These are phyloP conservation scores for Xylaria venustula DNA, from an alignment of 495 filamentous ascomycete species.

Conservation along the genomic window DNA sequence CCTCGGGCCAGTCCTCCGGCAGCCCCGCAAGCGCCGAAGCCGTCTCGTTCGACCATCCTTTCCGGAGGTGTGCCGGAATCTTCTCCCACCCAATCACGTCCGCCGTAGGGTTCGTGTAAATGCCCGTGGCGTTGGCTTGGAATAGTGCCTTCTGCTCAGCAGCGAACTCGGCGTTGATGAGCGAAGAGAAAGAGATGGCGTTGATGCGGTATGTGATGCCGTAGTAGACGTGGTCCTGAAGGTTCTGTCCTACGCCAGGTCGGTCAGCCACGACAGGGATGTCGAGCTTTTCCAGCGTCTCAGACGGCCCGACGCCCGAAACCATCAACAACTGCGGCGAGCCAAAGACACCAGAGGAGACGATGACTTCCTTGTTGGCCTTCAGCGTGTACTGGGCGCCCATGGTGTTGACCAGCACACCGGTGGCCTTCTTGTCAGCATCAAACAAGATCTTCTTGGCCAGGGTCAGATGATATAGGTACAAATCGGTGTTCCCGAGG, in stretches of 20 bases:
- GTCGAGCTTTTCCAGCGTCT: constrained; percentile 26
- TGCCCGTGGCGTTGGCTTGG: constrained; percentile 31
- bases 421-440: constrained; percentile 29
- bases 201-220: constrained; percentile 38
- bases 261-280: constrained; percentile 43
- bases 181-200: constrained; percentile 38
- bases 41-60: constrained; percentile 22
- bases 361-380: constrained; percentile 44
- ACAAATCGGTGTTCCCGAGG: constrained; percentile 26
- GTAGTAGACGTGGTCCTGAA: constrained; percentile 46
- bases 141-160: constrained; percentile 23
- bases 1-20: constrained; percentile 57
- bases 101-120: constrained; percentile 41
- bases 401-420: constrained; percentile 29
- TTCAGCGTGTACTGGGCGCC: constrained; percentile 34
- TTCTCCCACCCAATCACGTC: constrained; percentile 54
- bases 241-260: constrained; percentile 53
- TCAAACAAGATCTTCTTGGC: constrained; percentile 40
- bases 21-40: constrained; percentile 37
- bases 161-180: constrained; percentile 34
- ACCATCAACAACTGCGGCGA: constrained; percentile 49
- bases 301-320: constrained; percentile 34
- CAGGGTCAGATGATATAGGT: constrained; percentile 30
- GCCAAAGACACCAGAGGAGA: constrained; percentile 46
- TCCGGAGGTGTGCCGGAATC: constrained; percentile 18